phyloP scores from a whole-genome alignment of 306 rosid genomes.

The Vachellia collinsii region DNA sequence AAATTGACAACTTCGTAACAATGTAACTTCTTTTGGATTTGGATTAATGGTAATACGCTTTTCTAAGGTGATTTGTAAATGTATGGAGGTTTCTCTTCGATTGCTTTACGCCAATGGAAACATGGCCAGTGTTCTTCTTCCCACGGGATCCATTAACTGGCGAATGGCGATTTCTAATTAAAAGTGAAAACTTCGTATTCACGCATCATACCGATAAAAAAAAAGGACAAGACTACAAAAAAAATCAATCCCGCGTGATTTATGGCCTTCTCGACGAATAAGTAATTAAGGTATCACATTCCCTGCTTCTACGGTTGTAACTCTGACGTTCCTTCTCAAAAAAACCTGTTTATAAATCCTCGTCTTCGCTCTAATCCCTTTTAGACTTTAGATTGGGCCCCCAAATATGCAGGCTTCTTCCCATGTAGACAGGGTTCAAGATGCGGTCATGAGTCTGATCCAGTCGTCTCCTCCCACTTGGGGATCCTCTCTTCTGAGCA shows the following conservation, averaged over 20 bases:
- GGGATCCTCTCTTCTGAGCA: constrained; percentile 72
- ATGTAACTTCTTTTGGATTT: no score
- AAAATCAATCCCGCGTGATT: not conserved
- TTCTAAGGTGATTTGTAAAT: no score
- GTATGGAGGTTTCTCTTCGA: no score
- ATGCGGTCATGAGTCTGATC: constrained; percentile 52
- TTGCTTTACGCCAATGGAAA: no score
- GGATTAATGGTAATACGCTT: no score
- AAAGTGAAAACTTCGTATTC: not conserved
- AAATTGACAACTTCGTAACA: no score
- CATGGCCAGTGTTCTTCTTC: not conserved
- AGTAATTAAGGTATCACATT: constrained; percentile 20
- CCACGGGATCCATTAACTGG: not conserved
- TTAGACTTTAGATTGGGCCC: not conserved
- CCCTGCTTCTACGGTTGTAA: constrained; percentile 23
- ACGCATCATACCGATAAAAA: constrained; percentile 8
- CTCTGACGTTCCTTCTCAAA: constrained; percentile 15
- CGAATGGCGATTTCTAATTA: not conserved
- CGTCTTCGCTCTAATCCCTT: constrained; percentile 20
- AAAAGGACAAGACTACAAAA: not conserved
- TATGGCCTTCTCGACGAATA: constrained; percentile 41
- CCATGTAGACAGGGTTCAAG: constrained; percentile 48
- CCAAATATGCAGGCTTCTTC: constrained; percentile 37
- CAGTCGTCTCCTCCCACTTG: constrained; percentile 88
- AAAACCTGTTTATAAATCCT: constrained; percentile 33